Evolutionary conservation across 2,329 filamentous ascomycete genomes (phyloP), one percentile per base, ranked within the genome.

Genomic region (Thielaviopsis punctulata): DNA sequence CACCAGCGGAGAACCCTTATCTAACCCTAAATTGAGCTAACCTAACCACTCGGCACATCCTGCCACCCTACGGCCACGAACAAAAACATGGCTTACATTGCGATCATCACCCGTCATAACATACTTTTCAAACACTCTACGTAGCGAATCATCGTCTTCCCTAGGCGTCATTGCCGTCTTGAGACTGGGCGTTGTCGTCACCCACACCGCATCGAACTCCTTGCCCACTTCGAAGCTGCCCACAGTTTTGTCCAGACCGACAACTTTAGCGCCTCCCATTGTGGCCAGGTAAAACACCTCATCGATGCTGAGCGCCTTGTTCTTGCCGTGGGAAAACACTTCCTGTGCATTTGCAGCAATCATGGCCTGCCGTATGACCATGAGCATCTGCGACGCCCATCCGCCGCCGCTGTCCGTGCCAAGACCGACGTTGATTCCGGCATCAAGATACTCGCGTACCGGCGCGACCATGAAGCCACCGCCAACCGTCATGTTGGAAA

Each of bases 381-480:
- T 72, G 1, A 80, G 65, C 59, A 83, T 80, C 9, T 71, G 74
- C 4, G 69, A 71, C 4, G 77, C 76, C 62, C 75, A 82, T 0
- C 79, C 79, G 25, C 77, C 80, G 2, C 78, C 77, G 44, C 72
- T 76, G 56, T 83, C 79, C 0, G 79, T 83, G 0, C 80, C 80
- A 0, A 84, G 63, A 0, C 80, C 80, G n/a, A 83, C 77, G 55
- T 81, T 80, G 60, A 83, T 74, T 1, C 71, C 77, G 1, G 68
- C 65, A 0, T 67, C 62, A 4, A 83, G 64, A 51, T 80, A 79
- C 22, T 76, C 70, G 1, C 76, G 69, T 6, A 83, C 65, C 0
- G 73, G 76, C 0, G 77, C 77, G 0, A 73, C 72, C 77, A 80
- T 78, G 63, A 77, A 80, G 19, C 75, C 79, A 15, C 73, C 75